Evolutionary conservation across 345 rosid species (phyloP), one percentile per base, ranked within the genome.

Genomic region (Sisymbrium altissimum): DNA sequence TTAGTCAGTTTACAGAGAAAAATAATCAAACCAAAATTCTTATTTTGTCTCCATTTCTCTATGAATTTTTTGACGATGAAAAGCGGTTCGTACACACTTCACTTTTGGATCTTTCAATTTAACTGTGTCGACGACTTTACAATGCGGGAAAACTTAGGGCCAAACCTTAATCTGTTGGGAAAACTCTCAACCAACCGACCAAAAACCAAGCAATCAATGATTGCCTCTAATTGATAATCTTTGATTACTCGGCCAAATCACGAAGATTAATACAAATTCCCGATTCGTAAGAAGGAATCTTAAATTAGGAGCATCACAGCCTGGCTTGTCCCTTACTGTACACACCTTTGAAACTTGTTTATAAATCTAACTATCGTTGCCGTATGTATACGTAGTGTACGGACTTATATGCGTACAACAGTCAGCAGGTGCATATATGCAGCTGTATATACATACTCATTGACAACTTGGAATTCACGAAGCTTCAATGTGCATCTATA

Each of bases 321-420:
- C 68, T 68, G 73, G 55, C 79, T 59, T 75, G 73, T 68, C 68
- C 78, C 68, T 27, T 21, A 17, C 11, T 66, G 27, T 48, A 48
- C 12, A 48, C 29, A 57, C 19, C 43, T 17, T 66, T 30, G 7
- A 58, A 58, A 48, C 35, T 25, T 12, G 17, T 9, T 13, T 13
- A n/a, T 64, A 61, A 40, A 25, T 27, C 19, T 8, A 64, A 57
- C 23, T 29, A 58, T 59, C 49, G 12, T 67, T 53, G 23, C 49
- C 9, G 8, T 54, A 59, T 21, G 30, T 49, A 21, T 23, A 40
- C 45, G 69, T 63, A 41, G 63, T 23, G 70, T 63, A 63, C 63
- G 54, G 68, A 29, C 25, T 19, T 27, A 61, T 48, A 48, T 63
- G 70, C 9, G 13, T 19, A 50, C 35, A 53, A 9, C 29, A 27